Evolutionary conservation across 2,329 filamentous ascomycete genomes (phyloP), one percentile per base, ranked within the genome.

Genomic region (Epichloe hybrida): DNA sequence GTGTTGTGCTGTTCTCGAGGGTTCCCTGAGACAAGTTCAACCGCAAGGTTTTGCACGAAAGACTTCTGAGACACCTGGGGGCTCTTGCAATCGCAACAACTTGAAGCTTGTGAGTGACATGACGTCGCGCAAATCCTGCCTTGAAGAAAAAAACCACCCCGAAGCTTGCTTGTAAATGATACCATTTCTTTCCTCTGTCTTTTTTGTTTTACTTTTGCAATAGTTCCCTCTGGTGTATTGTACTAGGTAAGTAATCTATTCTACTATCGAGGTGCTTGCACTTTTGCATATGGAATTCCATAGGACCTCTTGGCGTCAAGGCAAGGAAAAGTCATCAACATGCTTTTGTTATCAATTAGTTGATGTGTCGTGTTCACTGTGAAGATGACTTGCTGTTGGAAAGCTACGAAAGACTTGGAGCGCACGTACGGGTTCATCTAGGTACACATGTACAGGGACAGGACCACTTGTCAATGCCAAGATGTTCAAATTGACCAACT

Each of bases 61-160:
- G 36, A 52, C 50, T 54, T 54, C 43, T 57, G 63, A 63, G 63
- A 64, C 63, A 64, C 61, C 65, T 62, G 65, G 66, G 66, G 65
- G 65, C 62, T 66, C 48, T 54, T 54, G 46, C 49, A 48, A 53
- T 27, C 37, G 46, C 42, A 49, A 36, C 35, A 15, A 49, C 48
- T 47, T 48, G 54, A 56, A 52, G 56, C 57, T 56, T 55, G 53
- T 54, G 52, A 55, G 52, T 59, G 54, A 53, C 48, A 23, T 36
- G 36, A 40, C 48, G 41, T 50, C 38, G 31, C 48, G 36, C 43
- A 35, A 35, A 50, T 46, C n/a, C 21, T 52, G 39, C 48, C 51
- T 44, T 35, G 40, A 36, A 37, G 11, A 31, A 40, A 15, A 15
- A 31, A 23, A 41, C 35, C 23, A 20, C 34, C 38, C 12, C 39